Evolutionary conservation across 2,329 filamentous ascomycete species (phyloP).

Genomic region (Colletotrichum sidae): DNA sequence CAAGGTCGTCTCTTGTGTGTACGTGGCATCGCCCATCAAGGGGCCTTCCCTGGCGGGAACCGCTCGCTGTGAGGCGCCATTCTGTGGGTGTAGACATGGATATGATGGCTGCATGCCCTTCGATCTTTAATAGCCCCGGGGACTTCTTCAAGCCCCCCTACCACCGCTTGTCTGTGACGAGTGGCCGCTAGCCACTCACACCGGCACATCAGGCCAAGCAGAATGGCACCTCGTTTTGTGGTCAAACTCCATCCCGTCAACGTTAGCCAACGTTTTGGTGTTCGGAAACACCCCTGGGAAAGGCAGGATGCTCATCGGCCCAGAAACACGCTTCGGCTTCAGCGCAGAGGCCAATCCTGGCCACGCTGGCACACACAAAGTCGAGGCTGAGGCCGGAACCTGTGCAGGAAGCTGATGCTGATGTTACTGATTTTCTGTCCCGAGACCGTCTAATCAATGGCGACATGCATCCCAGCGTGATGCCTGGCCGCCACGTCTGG

Average conservation of each 20-base stretch:
- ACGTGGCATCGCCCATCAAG: slow-evolving; percentile 38
- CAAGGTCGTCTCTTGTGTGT: slow-evolving; percentile 35
- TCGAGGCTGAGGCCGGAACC: slow-evolving; percentile 14
- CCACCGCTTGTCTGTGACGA: slow-evolving; percentile 36
- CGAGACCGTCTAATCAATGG: slow-evolving; percentile 31
- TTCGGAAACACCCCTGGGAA: slow-evolving; percentile 34
- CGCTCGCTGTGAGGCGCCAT: slow-evolving; percentile 34
- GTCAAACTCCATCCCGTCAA: slow-evolving; percentile 34
- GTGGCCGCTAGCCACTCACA: slow-evolving; percentile 27
- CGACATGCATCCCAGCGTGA: slow-evolving; percentile 31
- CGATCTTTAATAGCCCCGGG: slow-evolving; percentile 40
- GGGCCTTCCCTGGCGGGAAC: slow-evolving; percentile 37
- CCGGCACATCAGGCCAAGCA: slow-evolving; percentile 36
- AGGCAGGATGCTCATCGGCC: slow-evolving; percentile 19
- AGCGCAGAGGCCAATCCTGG: slow-evolving; percentile 23
- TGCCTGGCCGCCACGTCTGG: slow-evolving; percentile 26
- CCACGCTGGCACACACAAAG: slow-evolving; percentile 27
- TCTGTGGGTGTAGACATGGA: slow-evolving; percentile 35
- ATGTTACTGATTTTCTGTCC: slow-evolving; percentile 13
- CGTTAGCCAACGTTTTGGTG: slow-evolving; percentile 33
- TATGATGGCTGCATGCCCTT: slow-evolving; percentile 38
- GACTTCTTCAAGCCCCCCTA: slow-evolving; percentile 39
- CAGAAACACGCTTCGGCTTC: slow-evolving; percentile 3
- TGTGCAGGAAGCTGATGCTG: neutral
- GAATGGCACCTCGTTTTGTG: slow-evolving; percentile 35